These are phyloP conservation scores for Pseudocercospora eumusae DNA, from an alignment of 2,329 filamentous ascomycete species.

Conservation along the genomic window DNA sequence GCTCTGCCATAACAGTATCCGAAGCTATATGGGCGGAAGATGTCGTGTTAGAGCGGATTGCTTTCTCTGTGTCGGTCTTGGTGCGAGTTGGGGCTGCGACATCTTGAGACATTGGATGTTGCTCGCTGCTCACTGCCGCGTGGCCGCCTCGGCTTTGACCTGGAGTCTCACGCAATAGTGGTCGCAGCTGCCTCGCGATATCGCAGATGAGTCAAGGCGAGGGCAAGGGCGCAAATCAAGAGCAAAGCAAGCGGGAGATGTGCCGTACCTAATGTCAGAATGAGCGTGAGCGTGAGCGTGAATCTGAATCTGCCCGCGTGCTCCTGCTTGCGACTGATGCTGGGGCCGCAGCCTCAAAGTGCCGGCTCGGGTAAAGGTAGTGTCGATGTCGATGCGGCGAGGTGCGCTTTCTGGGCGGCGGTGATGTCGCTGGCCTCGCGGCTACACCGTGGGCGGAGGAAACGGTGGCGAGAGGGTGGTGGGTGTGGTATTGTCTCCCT, in stretches of 20 bases:
- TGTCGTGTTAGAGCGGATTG: conserved; percentile 25
- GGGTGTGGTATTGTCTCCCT: conserved; percentile 7
- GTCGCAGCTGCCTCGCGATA: conserved; percentile 8
- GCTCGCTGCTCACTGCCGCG: conserved; percentile 5
- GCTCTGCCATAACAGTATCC: conserved; percentile 69
- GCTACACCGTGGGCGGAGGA: conserved; percentile 19
- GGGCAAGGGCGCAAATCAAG: not conserved
- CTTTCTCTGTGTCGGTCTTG: not conserved
- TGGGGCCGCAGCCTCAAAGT: conserved; percentile 16
- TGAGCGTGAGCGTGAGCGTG: too few species aligned
- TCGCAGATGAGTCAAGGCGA: not conserved
- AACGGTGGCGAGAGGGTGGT: conserved; percentile 10
- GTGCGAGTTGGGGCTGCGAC: not conserved
- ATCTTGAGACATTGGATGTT: conserved; percentile 6
- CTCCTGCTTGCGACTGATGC: conserved; percentile 13
- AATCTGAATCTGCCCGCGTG: conserved; percentile 26
- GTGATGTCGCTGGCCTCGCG: conserved; percentile 16
- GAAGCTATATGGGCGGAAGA: conserved; percentile 27
- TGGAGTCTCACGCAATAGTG: conserved; percentile 18
- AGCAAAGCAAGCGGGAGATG: conserved; percentile 5
- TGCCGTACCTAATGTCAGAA: conserved; percentile 25
- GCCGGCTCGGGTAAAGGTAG: conserved; percentile 8
- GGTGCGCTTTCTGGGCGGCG: conserved; percentile 14
- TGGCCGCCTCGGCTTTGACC: conserved; percentile 13
- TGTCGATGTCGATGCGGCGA: conserved; percentile 13